Percentiles rank a stretch among this genome's conserved stretches.
phyloP scores from a whole-genome alignment of 306 rosid species.

The Begonia loranthoides region DNA sequence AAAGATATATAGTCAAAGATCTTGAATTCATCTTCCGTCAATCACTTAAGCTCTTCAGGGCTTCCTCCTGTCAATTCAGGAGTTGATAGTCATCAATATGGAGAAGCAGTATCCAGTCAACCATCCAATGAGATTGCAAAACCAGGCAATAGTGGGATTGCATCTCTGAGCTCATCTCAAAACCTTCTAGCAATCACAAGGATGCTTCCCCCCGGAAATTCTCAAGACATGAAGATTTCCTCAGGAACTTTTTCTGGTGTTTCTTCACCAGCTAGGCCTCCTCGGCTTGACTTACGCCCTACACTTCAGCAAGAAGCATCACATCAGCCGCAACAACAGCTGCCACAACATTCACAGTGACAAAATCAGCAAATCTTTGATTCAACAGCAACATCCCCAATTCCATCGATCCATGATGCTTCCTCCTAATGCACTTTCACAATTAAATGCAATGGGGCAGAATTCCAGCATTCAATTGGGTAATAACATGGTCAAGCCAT shows the following conservation, averaged over 20 bases:
- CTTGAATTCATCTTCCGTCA: constrained; percentile 20
- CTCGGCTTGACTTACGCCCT: constrained; percentile 57
- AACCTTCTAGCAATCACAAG: constrained; percentile 49
- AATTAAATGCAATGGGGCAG: constrained; percentile 53
- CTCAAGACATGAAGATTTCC: constrained; percentile 83
- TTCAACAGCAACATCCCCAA: constrained; percentile 68
- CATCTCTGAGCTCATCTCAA: constrained; percentile 51
- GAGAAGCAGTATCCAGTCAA: constrained; percentile 51
- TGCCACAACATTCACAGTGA: constrained; percentile 13
- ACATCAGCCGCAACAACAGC: constrained; percentile 12
- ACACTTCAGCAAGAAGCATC: constrained; percentile 32
- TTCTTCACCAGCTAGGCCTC: constrained; percentile 59
- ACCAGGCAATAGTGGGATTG: constrained; percentile 30
- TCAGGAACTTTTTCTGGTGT: constrained; percentile 64
- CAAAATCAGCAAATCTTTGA: constrained; percentile 55
- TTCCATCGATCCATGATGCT: constrained; percentile 73
- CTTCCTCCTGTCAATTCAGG: constrained; percentile 30
- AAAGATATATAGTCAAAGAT: constrained; percentile 47
- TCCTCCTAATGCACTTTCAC: constrained; percentile 49
- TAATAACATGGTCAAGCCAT: constrained; percentile 46
- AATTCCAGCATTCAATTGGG: constrained; percentile 57
- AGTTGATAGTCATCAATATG: constrained; percentile 61
- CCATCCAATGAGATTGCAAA: constrained; percentile 48
- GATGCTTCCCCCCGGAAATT: constrained; percentile 84
- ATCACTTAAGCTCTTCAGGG: constrained; percentile 38